phyloP scores from a whole-genome alignment of 139 green algal species.

The Gonium pectorale region DNA sequence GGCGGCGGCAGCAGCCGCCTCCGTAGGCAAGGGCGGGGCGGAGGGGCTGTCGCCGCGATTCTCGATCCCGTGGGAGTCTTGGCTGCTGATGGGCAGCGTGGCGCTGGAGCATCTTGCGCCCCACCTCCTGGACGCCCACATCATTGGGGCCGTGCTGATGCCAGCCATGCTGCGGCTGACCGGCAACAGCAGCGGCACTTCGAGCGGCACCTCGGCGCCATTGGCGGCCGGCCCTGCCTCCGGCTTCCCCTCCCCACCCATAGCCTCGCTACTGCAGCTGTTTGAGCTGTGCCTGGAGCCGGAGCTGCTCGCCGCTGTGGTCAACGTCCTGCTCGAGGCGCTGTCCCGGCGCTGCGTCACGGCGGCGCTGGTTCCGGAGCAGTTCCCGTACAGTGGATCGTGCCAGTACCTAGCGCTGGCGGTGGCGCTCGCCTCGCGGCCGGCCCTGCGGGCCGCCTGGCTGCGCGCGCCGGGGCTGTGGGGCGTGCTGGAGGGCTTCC shows the following conservation, averaged over 20 bases:
- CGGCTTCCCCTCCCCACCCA: background rate
- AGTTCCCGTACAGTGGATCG: constrained; percentile 52
- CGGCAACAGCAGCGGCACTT: background rate
- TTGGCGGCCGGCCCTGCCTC: background rate
- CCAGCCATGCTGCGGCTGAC: constrained; percentile 27
- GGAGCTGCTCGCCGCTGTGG: constrained; percentile 27
- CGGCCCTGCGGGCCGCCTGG: constrained; percentile 15
- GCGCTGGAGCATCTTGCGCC: constrained; percentile 51
- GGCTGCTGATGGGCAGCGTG: constrained; percentile 52
- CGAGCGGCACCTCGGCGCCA: background rate
- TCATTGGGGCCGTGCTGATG: constrained; percentile 14
- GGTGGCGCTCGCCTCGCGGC: constrained; percentile 24
- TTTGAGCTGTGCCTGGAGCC: constrained; percentile 48
- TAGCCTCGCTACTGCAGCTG: constrained; percentile 27
- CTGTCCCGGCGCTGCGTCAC: constrained; percentile 43
- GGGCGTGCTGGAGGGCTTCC: constrained; percentile 68
- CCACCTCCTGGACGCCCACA: constrained; percentile 32
- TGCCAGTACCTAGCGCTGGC: constrained; percentile 49
- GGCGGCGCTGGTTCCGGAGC: constrained; percentile 39
- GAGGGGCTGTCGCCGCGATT: background rate
- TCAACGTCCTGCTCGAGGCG: constrained; percentile 36
- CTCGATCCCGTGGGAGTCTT: constrained; percentile 47
- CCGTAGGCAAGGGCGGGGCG: background rate
- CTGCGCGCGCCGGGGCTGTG: constrained; percentile 34
- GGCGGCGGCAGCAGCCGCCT: constrained; percentile 10